Base-by-base conservation (phyloP, 164 flowering plant genomes). In the Liriodendron chinense region DNA sequence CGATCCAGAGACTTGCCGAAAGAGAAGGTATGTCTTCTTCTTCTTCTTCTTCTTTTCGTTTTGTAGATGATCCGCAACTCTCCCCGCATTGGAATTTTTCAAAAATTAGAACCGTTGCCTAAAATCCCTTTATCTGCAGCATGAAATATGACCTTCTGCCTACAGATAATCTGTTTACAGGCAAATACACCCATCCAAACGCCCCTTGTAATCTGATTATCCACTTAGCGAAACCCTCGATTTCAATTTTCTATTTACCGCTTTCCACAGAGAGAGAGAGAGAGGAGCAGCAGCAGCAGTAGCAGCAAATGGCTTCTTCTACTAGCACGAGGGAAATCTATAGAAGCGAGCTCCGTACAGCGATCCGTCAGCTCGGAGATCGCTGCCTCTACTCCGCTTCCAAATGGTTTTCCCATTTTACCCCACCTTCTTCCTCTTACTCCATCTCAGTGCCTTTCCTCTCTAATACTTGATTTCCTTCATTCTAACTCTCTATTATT, bases 351-450 rank as follows among this genome's bases (percentile, higher is more conserved):
- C 98, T 96, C 70, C 91, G 97, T 21, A 75, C 86, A 74, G 97
- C 97, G 47, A 81, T 94, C 72, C 94, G 88, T 53, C 99, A 92
- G 70, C 98, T 96, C 79, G 83, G 80, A 48, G 94, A 96, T 74
- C 99, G 99, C n/a, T 87, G 99, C 79, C 93, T 96, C 72, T 89
- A 94, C 89, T 86, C 98, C 34, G 98, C 99, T 53, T 79, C 98
- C 77, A 91, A 88, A 91, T 96, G 99, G 99, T 96, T 79, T 53
- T 53, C 59, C 59, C 13, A 16, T 34, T 34, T 34, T 34, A 34
- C 43, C 43, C 59, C 59, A 16, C 12, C 59, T 53, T 53, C 59
- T 53, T 73, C 34, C 22, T 71, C 13, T 50, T 61, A 1, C 13
- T 65, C 43, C 8, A 2, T 7, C 57, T 24, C 71, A 66, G 20